Percentiles rank a stretch among this genome's conserved stretches.
Evolutionary conservation across 805 yeast genomes (phyloP).

Genomic region (Yamadazyma takamatsuzukensis): DNA sequence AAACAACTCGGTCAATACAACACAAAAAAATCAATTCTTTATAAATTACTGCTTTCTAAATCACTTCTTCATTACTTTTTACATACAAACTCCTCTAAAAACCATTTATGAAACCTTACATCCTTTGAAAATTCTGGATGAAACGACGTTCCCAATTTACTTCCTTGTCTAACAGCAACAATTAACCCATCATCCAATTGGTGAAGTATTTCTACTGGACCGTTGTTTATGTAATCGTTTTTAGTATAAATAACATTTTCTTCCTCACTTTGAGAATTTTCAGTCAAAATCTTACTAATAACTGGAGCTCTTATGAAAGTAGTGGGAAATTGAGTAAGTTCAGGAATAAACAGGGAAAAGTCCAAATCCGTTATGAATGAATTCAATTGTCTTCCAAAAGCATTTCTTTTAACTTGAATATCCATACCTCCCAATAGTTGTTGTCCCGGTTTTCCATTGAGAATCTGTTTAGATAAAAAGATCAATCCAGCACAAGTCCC

Average conservation of each 20-base stretch:
- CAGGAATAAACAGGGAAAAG: constrained; percentile 40
- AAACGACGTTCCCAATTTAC: constrained; percentile 67
- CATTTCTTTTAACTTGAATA: constrained; percentile 64
- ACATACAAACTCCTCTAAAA: constrained; percentile 58
- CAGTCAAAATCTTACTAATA: constrained; percentile 28
- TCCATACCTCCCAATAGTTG: constrained; percentile 61
- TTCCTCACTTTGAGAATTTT: constrained; percentile 2
- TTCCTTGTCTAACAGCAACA: constrained; percentile 73
- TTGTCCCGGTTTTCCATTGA: constrained; percentile 52
- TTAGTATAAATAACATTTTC: constrained; percentile 14
- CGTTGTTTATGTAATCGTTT: constrained; percentile 20
- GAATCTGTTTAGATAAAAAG: constrained; percentile 52
- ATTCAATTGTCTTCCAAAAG: constrained; percentile 74
- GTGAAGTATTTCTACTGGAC: constrained; percentile 41
- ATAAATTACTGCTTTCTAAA: too few species aligned
- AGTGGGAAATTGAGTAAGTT: constrained; percentile 37
- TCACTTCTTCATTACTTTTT: too few species aligned
- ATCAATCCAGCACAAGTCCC: constrained; percentile 87
- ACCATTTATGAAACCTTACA: constrained; percentile 66
- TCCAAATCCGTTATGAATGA: constrained; percentile 53
- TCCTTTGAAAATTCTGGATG: constrained; percentile 73
- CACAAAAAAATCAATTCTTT: too few species aligned
- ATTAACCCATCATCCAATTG: constrained; percentile 36
- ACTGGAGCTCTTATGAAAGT: constrained; percentile 79
- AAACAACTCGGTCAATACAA: too few species aligned